Conservation (phyloP, 1,284 basidiomycete species). For the Ustilago lituana region DNA sequence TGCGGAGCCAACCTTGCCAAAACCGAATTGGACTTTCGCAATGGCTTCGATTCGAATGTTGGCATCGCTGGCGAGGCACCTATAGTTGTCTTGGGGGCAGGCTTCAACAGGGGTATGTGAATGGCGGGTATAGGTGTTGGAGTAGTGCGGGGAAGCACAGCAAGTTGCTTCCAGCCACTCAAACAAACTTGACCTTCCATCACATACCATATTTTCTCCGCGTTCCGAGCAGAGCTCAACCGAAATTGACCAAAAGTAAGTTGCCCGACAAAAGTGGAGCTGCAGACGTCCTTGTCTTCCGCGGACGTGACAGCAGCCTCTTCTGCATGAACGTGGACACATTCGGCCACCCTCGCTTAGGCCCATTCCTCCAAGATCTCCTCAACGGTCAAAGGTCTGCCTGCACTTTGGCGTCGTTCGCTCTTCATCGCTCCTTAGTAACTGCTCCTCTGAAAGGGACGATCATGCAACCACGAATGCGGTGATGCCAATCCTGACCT, state of each 20-base stretch:
- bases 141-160: background rate
- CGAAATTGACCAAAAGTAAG: too few species aligned
- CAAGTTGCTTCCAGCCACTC: background rate
- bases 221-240: conserved; percentile 4
- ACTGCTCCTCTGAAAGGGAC: too few species aligned
- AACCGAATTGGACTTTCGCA: conserved; percentile 32
- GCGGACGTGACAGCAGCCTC: conserved; percentile 3
- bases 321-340: conserved; percentile 18
- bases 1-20: conserved; percentile 34
- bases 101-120: too few species aligned
- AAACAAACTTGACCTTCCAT: conserved; percentile 3
- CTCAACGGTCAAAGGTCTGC: too few species aligned
- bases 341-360: background rate
- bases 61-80: conserved; percentile 26
- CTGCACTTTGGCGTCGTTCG: too few species aligned
- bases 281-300: conserved; percentile 1
- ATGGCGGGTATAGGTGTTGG: background rate
- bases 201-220: background rate
- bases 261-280: conserved; percentile 14
- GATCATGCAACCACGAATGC: conserved; percentile 8
- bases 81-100: too few species aligned
- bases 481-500: conserved; percentile 50
- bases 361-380: too few species aligned
- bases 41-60: conserved; percentile 47
- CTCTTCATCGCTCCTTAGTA: too few species aligned